A percentile compares a stretch with the other conserved stretches of the same genome.
Evolutionary conservation across 805 yeast genomes (phyloP).

Genomic region (Metschnikowia noctiluminum): DNA sequence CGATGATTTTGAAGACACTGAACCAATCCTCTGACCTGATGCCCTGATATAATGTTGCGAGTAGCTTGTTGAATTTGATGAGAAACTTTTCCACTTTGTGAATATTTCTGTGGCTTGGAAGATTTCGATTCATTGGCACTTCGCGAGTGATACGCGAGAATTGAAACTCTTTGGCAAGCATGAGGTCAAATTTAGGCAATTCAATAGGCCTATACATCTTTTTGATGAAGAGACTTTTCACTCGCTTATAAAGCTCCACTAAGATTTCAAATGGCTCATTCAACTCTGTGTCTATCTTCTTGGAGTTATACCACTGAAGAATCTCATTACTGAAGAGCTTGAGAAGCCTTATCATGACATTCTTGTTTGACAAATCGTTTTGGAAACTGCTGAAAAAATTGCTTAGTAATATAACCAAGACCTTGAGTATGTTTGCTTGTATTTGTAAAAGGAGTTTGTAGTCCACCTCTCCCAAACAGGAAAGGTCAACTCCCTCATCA

Average conservation of each 20-base stretch:
- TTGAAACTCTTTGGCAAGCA: slow-evolving; percentile 38
- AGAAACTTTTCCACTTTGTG: slow-evolving; percentile 59
- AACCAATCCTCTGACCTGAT: slow-evolving; percentile 76
- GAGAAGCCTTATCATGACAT: slow-evolving; percentile 59
- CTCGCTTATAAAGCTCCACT: slow-evolving; percentile 53
- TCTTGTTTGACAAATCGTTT: slow-evolving; percentile 59
- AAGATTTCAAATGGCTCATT: slow-evolving; percentile 37
- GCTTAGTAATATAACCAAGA: slow-evolving; percentile 63
- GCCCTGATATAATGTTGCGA: slow-evolving; percentile 53
- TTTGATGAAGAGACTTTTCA: slow-evolving; percentile 67
- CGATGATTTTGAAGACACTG: slow-evolving; percentile 67
- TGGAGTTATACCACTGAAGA: slow-evolving; percentile 44
- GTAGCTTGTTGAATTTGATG: slow-evolving; percentile 58
- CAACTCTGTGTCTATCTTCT: slow-evolving; percentile 33
- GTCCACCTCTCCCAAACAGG: slow-evolving; percentile 48
- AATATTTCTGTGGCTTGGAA: slow-evolving; percentile 43
- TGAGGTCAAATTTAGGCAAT: slow-evolving; percentile 36
- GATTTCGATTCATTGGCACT: slow-evolving; percentile 45
- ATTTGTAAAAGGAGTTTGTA: slow-evolving; percentile 70
- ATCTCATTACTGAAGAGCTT: slow-evolving; percentile 68
- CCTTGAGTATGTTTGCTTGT: slow-evolving; percentile 78
- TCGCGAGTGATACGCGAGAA: slow-evolving; percentile 41
- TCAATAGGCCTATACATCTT: slow-evolving; percentile 64
- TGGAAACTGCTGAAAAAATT: slow-evolving; percentile 75
- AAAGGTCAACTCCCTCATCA: slow-evolving; percentile 35